Percentiles rank a stretch among this genome's conserved stretches.
Conservation (phyloP, 352 stramenopile species). For the Phytophthora hibernalis region DNA sequence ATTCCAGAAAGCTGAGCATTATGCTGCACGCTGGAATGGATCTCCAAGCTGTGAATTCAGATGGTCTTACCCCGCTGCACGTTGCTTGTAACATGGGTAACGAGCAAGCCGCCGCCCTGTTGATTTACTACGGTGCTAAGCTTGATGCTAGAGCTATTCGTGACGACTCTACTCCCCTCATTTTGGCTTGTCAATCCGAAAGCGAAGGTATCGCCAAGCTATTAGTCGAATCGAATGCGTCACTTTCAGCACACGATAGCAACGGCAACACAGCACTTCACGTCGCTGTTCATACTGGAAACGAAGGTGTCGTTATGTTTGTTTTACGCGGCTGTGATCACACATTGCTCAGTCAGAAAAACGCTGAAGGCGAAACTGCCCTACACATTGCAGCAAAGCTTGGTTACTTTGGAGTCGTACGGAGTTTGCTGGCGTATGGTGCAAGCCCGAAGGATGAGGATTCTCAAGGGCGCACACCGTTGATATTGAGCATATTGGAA, state of each 20-base stretch:
- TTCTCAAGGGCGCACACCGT: constrained; percentile 58
- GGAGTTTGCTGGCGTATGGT: constrained; percentile 48
- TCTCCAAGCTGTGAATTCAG: constrained; percentile 40
- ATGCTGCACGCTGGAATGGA: constrained; percentile 48
- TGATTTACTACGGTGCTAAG: constrained; percentile 61
- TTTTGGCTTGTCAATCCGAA: constrained; percentile 54
- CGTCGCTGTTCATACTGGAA: constrained; percentile 79
- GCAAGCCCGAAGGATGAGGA: constrained; percentile 59
- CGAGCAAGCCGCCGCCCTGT: constrained; percentile 37
- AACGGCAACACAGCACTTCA: constrained; percentile 91
- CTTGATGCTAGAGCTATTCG: constrained; percentile 31
- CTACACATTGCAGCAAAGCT: constrained; percentile 86
- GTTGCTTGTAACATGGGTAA: constrained; percentile 62
- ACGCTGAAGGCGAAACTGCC: constrained; percentile 89
- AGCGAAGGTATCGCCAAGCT: constrained; percentile 52
- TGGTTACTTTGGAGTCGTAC: constrained; percentile 51
- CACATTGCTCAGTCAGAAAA: constrained; percentile 86
- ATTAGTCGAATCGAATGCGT: constrained; percentile 54
- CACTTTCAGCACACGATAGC: constrained; percentile 78
- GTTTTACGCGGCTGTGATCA: constrained; percentile 71
- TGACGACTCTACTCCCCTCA: constrained; percentile 47
- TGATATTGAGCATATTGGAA: constrained; percentile 77
- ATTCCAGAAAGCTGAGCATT: constrained; percentile 37
- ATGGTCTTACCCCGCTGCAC: constrained; percentile 55
- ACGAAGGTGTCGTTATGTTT: constrained; percentile 75